These are phyloP conservation scores for Capsella bursapastoris DNA, from an alignment of 345 rosid species.

Conservation along the genomic window DNA sequence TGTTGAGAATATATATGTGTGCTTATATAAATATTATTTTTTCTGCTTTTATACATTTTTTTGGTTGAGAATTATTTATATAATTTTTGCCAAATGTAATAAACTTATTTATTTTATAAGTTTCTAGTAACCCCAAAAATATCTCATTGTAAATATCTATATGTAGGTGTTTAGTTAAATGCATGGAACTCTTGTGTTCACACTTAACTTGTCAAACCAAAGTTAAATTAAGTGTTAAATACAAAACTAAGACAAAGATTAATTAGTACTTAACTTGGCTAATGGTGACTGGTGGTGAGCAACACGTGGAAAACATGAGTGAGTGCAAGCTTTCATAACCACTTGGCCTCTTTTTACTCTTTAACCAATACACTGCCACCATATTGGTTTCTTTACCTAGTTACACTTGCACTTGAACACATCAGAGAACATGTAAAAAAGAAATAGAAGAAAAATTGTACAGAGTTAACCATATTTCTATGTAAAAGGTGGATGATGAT, in stretches of 20 bases:
- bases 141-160: slow-evolving; percentile 14
- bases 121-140: not conserved
- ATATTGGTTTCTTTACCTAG: not conserved
- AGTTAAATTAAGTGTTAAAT: not conserved
- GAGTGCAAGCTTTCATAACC: slow-evolving; percentile 22
- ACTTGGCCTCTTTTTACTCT: slow-evolving; percentile 18
- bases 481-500: too few relatives aligned
- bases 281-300: slow-evolving; percentile 9
- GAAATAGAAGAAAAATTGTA: too few relatives aligned
- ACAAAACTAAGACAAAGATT: slow-evolving; percentile 12
- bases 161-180: not conserved
- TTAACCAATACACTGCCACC: slow-evolving; percentile 31
- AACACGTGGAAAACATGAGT: slow-evolving; percentile 40
- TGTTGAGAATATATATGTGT: not conserved
- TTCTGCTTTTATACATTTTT: not conserved
- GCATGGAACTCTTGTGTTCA: slow-evolving; percentile 25
- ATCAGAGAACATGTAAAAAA: too few relatives aligned
- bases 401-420: too few relatives aligned
- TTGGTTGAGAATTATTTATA: too few relatives aligned
- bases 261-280: not conserved
- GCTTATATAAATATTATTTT: not conserved
- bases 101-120: not conserved
- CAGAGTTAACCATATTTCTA: too few relatives aligned
- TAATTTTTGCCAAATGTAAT: not conserved
- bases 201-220: not conserved